Percentiles rank a stretch among this genome's conserved stretches.
These are phyloP conservation scores for Combretum micranthum DNA, from an alignment of 345 rosid species.

Conservation along the genomic window DNA sequence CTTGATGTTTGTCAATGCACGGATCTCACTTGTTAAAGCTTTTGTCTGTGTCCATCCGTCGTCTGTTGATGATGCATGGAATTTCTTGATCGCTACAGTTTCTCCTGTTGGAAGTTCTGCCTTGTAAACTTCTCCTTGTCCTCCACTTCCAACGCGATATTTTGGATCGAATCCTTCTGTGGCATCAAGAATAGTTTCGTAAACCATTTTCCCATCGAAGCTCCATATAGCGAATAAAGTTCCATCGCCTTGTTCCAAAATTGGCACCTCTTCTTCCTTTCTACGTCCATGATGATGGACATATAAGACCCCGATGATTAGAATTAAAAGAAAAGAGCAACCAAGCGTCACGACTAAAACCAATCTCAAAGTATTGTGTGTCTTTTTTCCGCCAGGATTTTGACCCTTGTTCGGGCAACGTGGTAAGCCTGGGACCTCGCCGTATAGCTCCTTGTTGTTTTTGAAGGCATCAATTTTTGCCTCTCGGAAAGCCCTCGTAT, in stretches of 20 bases:
- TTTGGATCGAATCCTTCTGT: constrained; percentile 15
- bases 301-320: not conserved
- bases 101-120: constrained; percentile 8
- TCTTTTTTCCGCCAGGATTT: not conserved
- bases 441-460: constrained; percentile 20
- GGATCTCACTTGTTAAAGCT: constrained; percentile 26
- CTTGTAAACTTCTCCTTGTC: constrained; percentile 20
- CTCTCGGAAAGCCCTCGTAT: constrained; percentile 16
- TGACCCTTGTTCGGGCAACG: not conserved
- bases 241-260: not conserved
- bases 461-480: constrained; percentile 3
- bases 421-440: constrained; percentile 6
- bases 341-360: constrained; percentile 9
- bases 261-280: not conserved
- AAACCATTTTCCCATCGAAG: constrained; percentile 14
- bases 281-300: not conserved
- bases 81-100: constrained; percentile 27
- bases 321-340: not conserved
- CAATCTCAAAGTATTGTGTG: not conserved
- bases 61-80: not conserved
- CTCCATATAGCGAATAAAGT: constrained; percentile 1
- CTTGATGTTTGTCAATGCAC: constrained; percentile 16
- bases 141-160: constrained; percentile 23
- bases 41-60: not conserved
- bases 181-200: constrained; percentile 19